Conservation (phyloP, 257 asterid species). For the Pogostemon cablin region DNA sequence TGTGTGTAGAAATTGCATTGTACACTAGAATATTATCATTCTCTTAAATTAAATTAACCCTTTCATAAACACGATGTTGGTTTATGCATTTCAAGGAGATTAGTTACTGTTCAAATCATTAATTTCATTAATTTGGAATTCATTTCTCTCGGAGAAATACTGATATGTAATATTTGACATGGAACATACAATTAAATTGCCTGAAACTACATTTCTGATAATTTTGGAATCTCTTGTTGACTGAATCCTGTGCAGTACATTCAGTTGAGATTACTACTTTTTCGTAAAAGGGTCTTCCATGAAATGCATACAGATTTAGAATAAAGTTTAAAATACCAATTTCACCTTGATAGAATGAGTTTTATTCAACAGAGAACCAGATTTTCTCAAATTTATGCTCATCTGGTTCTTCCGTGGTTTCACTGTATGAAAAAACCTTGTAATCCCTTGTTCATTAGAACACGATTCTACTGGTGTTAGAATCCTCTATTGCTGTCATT, state of each 20-base stretch:
- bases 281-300: background rate
- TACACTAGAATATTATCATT: slow-evolving; percentile 6
- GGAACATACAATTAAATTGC: slow-evolving; percentile 17
- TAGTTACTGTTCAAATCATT: slow-evolving; percentile 13
- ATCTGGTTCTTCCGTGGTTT: slow-evolving; percentile 2
- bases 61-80: background rate
- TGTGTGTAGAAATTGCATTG: slow-evolving; percentile 21
- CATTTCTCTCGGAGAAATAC: background rate
- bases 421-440: background rate
- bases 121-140: background rate
- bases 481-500: slow-evolving; percentile 6
- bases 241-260: slow-evolving; percentile 23
- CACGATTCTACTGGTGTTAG: slow-evolving; percentile 13
- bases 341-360: slow-evolving; percentile 17
- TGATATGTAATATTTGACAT: slow-evolving; percentile 15
- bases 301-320: background rate
- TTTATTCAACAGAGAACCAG: background rate
- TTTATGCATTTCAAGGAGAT: slow-evolving; percentile 16
- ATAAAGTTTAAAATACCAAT: background rate
- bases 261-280: background rate
- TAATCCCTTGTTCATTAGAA: slow-evolving; percentile 15
- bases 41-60: background rate
- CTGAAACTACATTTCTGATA: slow-evolving; percentile 9
- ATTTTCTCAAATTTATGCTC: background rate
- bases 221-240: slow-evolving; percentile 1